These are phyloP conservation scores for Phytophthora capsici DNA, from an alignment of 352 stramenopile genomes.

Conservation along the genomic window DNA sequence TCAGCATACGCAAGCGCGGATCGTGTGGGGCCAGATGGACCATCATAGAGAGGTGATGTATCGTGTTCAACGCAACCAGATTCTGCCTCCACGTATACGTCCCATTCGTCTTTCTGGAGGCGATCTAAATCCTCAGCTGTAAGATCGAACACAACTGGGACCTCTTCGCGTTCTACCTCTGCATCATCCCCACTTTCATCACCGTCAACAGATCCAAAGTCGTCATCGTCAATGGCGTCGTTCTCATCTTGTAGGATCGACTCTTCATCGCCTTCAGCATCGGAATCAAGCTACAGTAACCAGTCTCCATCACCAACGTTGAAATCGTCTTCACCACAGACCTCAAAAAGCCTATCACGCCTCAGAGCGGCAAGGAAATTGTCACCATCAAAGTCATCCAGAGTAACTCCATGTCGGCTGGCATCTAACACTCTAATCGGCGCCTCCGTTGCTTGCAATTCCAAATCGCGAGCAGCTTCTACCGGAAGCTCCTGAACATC, in stretches of 20 bases:
- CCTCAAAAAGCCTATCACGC: background rate
- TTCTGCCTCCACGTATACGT: too few species aligned
- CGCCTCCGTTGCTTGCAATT: too few species aligned
- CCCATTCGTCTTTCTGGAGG: background rate
- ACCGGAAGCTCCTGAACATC: too few species aligned
- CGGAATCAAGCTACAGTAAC: constrained; percentile 2
- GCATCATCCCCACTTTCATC: background rate
- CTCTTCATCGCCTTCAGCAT: constrained; percentile 8
- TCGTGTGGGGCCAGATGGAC: too few species aligned
- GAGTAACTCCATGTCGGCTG: too few species aligned
- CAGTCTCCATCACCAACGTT: background rate
- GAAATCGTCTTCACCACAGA: background rate
- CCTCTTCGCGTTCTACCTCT: background rate
- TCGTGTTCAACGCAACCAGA: too few species aligned
- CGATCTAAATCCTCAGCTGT: background rate
- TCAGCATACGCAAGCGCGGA: too few species aligned
- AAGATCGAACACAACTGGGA: background rate
- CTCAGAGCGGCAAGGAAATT: constrained; percentile 3
- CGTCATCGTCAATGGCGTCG: background rate
- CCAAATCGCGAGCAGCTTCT: too few species aligned
- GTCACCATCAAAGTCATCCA: constrained; percentile 6
- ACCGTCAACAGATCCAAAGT: background rate
- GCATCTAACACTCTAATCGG: too few species aligned
- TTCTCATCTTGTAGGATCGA: background rate
- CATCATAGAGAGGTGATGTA: too few species aligned